Evolutionary conservation across 306 rosid genomes (phyloP).

Genomic region (Quercus gilva): DNA sequence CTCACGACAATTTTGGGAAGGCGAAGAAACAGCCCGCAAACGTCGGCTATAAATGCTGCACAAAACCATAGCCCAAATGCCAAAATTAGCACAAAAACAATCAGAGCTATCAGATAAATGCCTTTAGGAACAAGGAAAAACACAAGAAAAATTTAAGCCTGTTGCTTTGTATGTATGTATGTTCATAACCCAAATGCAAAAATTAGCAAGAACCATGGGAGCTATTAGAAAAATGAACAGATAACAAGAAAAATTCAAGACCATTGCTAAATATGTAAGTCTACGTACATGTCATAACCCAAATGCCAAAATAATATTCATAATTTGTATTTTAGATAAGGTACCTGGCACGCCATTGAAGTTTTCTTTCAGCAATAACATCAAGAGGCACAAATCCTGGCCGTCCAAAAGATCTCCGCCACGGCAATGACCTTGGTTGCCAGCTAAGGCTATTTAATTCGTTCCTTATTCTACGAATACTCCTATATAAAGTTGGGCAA

Average conservation of each 20-base stretch:
- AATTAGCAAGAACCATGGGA: no score
- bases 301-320: no score
- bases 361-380: constrained; percentile 41
- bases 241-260: no score
- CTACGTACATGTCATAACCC: no score
- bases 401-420: constrained; percentile 64
- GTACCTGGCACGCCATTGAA: constrained; percentile 64
- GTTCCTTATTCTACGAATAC: constrained; percentile 16
- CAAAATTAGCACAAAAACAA: not conserved
- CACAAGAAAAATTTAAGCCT: not conserved
- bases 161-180: not conserved
- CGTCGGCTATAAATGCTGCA: constrained; percentile 36
- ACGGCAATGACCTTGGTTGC: constrained; percentile 38
- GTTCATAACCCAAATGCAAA: no score
- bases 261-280: no score
- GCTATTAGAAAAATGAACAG: no score
- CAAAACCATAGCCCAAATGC: not conserved
- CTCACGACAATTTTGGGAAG: constrained; percentile 25
- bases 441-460: constrained; percentile 19
- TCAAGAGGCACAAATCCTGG: constrained; percentile 31
- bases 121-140: not conserved
- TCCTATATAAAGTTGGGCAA: constrained; percentile 12
- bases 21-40: constrained; percentile 33
- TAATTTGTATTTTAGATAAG: no score
- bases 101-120: not conserved